Base-by-base conservation (phyloP, 176 grass and related monocot genomes). In the Raddia guianensis region DNA sequence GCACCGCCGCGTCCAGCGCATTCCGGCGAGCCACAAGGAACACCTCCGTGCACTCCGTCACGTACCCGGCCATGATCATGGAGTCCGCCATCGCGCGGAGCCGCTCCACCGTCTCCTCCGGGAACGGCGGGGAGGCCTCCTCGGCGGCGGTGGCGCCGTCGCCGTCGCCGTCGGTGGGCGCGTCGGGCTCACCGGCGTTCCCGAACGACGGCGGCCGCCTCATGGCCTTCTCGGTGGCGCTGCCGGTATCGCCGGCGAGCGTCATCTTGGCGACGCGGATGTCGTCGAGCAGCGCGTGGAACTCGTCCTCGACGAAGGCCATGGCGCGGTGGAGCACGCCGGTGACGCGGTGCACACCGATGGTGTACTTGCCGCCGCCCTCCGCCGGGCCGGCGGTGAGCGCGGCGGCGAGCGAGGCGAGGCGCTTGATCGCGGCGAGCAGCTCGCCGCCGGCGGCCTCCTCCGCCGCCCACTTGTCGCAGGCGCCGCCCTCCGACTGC, bases 301-400 rank as follows among this genome's bases (percentile, higher is more conserved):
- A 86, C 80, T 95, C 96, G 70, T 99, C 92, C 78, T 99, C 96
- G 12, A 95, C 88, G 84, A 99, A 95, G 15, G 86, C 81, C 92
- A 99, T 95, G 5, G 82, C 47, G 55, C 76, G 88, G 72, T 93
- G 90, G 6, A 95, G 80, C 83, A 95, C 87, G 63, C 83, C 86
- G 7, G 90, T 79, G 42, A 91, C 88, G 46, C 85, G 90, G 54
- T 93, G 91, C 76, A 89, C 79, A 4, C 82, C 79, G 57, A 83
- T 72, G 48, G 35, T 73, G 67, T 84, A 95, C 72, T 59, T 73
- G 13, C 27, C 27, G 27, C 27, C 27, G 73, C 40, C 6, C 77
- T 27, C 83, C 33, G 55, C 34, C 1, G 79, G 7, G 3, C 55
- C 12, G 1, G 48, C 16, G 12, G 86, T 60, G n/a, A 94, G 75